A percentile compares a stretch with the other conserved stretches of the same genome.
Evolutionary conservation across 2,329 filamentous ascomycete genomes (phyloP).

Genomic region (Ophiostoma sp.): DNA sequence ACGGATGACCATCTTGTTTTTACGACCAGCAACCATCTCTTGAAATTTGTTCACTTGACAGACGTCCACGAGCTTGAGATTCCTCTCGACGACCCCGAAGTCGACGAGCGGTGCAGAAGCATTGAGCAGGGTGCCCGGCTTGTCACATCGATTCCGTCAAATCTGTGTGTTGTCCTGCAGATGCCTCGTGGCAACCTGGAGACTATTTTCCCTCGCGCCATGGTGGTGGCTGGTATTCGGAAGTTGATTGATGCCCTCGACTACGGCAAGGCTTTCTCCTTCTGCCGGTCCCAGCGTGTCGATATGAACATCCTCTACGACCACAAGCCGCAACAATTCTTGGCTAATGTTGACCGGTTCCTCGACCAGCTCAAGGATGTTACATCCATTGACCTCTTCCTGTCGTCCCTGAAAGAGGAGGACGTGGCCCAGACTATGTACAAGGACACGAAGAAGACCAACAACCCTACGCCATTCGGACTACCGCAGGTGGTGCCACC

Average conservation of each 20-base stretch:
- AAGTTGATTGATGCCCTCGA: conserved; percentile 75
- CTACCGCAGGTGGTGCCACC: conserved; percentile 1
- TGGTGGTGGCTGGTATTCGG: conserved; percentile 88
- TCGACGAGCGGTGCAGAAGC: conserved; percentile 85
- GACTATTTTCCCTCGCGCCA: conserved; percentile 87
- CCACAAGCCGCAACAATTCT: conserved; percentile 83
- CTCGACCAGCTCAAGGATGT: conserved; percentile 80
- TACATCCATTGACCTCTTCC: conserved; percentile 83
- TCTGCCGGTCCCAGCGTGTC: conserved; percentile 88
- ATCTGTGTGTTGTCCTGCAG: conserved; percentile 82
- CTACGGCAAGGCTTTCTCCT: conserved; percentile 80
- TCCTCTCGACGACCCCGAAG: conserved; percentile 84
- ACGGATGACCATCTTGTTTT: conserved; percentile 83
- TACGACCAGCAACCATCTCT: conserved; percentile 86
- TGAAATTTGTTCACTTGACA: conserved; percentile 89
- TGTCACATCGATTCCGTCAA: conserved; percentile 85
- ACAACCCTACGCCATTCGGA: conserved; percentile 21
- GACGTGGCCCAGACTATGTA: conserved; percentile 95
- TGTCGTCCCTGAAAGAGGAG: conserved; percentile 86
- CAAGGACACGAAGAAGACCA: conserved; percentile 69
- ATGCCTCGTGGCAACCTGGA: conserved; percentile 96
- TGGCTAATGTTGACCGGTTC: conserved; percentile 72
- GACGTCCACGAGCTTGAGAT: conserved; percentile 71
- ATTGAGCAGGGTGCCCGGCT: conserved; percentile 87
- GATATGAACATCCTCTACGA: conserved; percentile 98